phyloP scores from a whole-genome alignment of 768 basidiomycete species.

The Rhizopogon sp. region DNA sequence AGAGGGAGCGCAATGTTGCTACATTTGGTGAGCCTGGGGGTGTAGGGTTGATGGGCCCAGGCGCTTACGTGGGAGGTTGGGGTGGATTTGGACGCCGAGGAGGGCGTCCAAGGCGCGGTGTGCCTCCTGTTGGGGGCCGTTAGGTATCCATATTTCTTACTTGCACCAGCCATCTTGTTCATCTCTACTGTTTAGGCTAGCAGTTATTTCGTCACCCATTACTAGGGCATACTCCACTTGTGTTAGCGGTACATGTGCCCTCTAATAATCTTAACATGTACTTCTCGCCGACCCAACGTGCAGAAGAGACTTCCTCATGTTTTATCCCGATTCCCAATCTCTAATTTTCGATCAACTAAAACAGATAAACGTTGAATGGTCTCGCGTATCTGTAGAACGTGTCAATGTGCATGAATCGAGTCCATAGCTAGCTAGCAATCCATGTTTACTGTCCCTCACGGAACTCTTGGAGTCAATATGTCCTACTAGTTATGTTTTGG shows the following conservation, averaged over 20 bases:
- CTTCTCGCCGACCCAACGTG: too few relatives aligned
- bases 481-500: too few relatives aligned
- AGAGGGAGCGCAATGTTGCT: constrained; percentile 77
- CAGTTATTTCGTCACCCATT: background rate
- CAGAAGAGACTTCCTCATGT: too few relatives aligned
- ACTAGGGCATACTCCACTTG: background rate
- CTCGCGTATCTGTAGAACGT: too few relatives aligned
- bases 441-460: too few relatives aligned
- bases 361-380: too few relatives aligned
- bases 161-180: background rate
- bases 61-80: constrained; percentile 76
- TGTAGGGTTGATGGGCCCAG: constrained; percentile 71
- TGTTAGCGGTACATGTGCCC: background rate
- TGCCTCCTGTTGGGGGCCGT: constrained; percentile 16
- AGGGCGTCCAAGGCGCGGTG: constrained; percentile 36
- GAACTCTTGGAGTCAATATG: too few relatives aligned
- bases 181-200: background rate
- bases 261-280: background rate
- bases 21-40: constrained; percentile 87
- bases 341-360: too few relatives aligned
- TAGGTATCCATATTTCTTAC: constrained; percentile 5
- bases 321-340: too few relatives aligned
- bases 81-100: constrained; percentile 59
- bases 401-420: too few relatives aligned
- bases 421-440: too few relatives aligned